phyloP scores from a whole-genome alignment of 441 rosid species.

The Populus hybrid region DNA sequence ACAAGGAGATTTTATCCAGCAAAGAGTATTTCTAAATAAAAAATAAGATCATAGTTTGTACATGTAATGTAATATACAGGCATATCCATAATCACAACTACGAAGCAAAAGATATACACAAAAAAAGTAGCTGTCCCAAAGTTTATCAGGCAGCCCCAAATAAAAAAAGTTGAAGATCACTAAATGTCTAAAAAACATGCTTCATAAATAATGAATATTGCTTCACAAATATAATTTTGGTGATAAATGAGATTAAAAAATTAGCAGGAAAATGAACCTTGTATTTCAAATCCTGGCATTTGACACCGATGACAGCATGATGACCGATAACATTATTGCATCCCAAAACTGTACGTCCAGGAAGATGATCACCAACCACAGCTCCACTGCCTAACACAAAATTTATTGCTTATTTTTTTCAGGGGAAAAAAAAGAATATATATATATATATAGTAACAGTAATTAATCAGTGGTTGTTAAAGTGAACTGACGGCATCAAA shows the following conservation, averaged over 20 bases:
- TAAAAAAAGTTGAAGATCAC: background rate
- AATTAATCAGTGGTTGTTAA: background rate
- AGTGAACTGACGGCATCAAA: conserved; percentile 67
- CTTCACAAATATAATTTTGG: background rate
- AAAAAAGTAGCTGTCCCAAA: no score
- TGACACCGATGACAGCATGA: conserved; percentile 79
- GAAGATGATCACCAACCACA: conserved; percentile 85
- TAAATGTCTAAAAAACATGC: background rate
- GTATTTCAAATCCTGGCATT: conserved; percentile 95
- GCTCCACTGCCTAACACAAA: conserved; percentile 79
- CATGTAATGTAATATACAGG: background rate
- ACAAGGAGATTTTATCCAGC: background rate
- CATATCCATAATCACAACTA: background rate
- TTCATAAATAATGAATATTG: background rate
- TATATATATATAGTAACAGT: background rate
- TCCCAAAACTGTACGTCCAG: conserved; percentile 68
- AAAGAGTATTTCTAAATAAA: background rate
- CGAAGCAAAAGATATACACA: background rate
- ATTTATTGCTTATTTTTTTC: background rate
- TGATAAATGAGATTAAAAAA: background rate
- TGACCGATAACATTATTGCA: conserved; percentile 69
- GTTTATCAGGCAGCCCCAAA: background rate
- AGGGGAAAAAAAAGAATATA: background rate
- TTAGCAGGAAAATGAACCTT: conserved; percentile 41
- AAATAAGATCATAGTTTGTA: background rate